These are phyloP conservation scores for Cupressus sempervirens DNA, from an alignment of 75 land plant genomes.

Conservation along the genomic window DNA sequence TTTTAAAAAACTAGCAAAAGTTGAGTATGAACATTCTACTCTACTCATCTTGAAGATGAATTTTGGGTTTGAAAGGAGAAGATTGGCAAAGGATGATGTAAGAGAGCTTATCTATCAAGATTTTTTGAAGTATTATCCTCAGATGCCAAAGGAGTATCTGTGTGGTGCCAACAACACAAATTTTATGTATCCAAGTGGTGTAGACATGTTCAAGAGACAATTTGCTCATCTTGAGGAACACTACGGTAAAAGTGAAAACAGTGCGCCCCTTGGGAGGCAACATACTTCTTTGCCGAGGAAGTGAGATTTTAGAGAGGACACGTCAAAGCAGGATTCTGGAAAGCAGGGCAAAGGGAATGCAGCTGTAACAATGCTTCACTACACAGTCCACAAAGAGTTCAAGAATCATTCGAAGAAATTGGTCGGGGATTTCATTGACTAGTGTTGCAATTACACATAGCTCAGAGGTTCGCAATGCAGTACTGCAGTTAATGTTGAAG, in stretches of 20 bases:
- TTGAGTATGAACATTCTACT: slow-evolving; percentile 58
- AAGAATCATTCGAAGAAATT: slow-evolving; percentile 14
- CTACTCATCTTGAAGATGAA: slow-evolving; percentile 66
- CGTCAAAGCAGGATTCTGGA: slow-evolving; percentile 20
- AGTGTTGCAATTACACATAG: slow-evolving; percentile 38
- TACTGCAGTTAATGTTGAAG: slow-evolving; percentile 14
- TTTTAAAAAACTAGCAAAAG: slow-evolving; percentile 60
- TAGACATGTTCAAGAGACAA: slow-evolving; percentile 82
- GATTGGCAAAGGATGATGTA: slow-evolving; percentile 73
- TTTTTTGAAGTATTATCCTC: slow-evolving; percentile 91
- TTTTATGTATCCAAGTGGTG: slow-evolving; percentile 86
- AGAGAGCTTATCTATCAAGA: slow-evolving; percentile 86
- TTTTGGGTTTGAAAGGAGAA: slow-evolving; percentile 81
- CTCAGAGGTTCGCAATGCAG: slow-evolving; percentile 53
- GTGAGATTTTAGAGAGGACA: slow-evolving; percentile 51
- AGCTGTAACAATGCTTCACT: slow-evolving; percentile 25
- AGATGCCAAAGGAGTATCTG: slow-evolving; percentile 68
- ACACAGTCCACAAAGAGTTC: slow-evolving; percentile 32
- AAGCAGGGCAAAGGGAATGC: slow-evolving; percentile 30
- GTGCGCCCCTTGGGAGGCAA: slow-evolving; percentile 71
- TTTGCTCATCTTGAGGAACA: slow-evolving; percentile 95
- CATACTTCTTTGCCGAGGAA: slow-evolving; percentile 94
- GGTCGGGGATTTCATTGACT: slow-evolving; percentile 4
- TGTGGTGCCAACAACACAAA: slow-evolving; percentile 48
- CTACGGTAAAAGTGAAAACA: slow-evolving; percentile 75